Conservation (phyloP, 495 filamentous ascomycete genomes). For the Penicillium paxilli region DNA sequence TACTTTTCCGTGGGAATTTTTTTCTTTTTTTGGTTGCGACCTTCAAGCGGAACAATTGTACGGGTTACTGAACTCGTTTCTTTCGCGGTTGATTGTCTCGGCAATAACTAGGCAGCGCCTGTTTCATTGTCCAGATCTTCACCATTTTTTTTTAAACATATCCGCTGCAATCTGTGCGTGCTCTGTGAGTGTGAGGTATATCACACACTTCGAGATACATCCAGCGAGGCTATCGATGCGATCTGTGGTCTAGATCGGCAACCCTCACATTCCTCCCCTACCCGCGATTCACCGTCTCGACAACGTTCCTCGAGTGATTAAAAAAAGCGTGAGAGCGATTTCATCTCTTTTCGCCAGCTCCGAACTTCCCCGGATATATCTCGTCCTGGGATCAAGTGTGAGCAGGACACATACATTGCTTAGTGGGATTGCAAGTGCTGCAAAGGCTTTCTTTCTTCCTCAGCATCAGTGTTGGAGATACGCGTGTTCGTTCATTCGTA, state of each 20-base stretch:
- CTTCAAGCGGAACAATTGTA: slow-evolving; percentile 4
- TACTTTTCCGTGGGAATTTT: background rate
- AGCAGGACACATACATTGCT: slow-evolving; percentile 28
- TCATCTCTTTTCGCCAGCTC: background rate
- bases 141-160: background rate
- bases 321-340: background rate
- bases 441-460: slow-evolving; percentile 24
- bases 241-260: slow-evolving; percentile 29
- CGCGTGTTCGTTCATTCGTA: slow-evolving; percentile 20
- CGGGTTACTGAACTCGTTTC: slow-evolving; percentile 1
- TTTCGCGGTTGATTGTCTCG: background rate
- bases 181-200: background rate
- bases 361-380: background rate
- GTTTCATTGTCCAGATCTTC: slow-evolving; percentile 5
- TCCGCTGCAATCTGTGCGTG: slow-evolving; percentile 13
- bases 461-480: slow-evolving; percentile 29
- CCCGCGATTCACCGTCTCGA: slow-evolving; percentile 3
- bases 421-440: slow-evolving; percentile 35
- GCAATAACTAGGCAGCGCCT: slow-evolving; percentile 23
- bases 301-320: background rate
- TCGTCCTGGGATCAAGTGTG: slow-evolving; percentile 20
- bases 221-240: slow-evolving; percentile 26
- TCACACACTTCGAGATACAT: background rate
- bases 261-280: slow-evolving; percentile 3
- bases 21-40: background rate